Conservation (phyloP, 116 monocot genomes). For the Papilionanthe hybrid region DNA sequence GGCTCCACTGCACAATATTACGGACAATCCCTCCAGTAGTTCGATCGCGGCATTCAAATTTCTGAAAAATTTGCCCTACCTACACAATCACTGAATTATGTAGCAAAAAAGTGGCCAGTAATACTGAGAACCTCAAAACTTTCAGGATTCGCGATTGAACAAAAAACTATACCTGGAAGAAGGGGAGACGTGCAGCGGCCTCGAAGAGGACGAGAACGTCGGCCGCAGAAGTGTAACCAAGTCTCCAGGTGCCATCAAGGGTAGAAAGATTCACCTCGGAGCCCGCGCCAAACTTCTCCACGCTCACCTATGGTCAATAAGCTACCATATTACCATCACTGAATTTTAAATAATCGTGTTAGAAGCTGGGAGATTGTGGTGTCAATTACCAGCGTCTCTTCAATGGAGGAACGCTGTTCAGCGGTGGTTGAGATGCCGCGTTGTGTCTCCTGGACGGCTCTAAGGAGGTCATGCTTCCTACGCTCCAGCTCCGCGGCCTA, state of each 20-base stretch:
- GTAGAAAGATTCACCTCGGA: slow-evolving; percentile 39
- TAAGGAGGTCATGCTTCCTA: slow-evolving; percentile 67
- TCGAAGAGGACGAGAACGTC: slow-evolving; percentile 84
- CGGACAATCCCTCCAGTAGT: slow-evolving; percentile 75
- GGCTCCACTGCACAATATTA: slow-evolving; percentile 89
- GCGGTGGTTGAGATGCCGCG: slow-evolving; percentile 59
- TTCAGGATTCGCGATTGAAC: not conserved
- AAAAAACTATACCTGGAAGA: slow-evolving; percentile 46
- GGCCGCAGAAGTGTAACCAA: slow-evolving; percentile 78
- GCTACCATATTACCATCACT: not conserved
- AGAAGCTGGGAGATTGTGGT: not conserved
- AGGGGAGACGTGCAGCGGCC: slow-evolving; percentile 62
- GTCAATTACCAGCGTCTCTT: slow-evolving; percentile 70
- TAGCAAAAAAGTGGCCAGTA: not conserved
- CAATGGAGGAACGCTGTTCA: slow-evolving; percentile 82
- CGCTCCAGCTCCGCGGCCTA: slow-evolving; percentile 53
- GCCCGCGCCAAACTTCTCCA: slow-evolving; percentile 60
- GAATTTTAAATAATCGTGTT: not conserved
- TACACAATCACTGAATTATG: slow-evolving; percentile 11
- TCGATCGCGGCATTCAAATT: slow-evolving; percentile 70
- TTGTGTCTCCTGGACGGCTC: slow-evolving; percentile 79
- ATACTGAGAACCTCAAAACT: not conserved
- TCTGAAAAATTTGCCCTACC: slow-evolving; percentile 96
- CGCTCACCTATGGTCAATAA: slow-evolving; percentile 33
- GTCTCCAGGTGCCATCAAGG: slow-evolving; percentile 82